Percentiles rank a stretch among this genome's conserved stretches.
Conservation (phyloP, 1,139 yeast species). For the Suhomyces bribrorum region DNA sequence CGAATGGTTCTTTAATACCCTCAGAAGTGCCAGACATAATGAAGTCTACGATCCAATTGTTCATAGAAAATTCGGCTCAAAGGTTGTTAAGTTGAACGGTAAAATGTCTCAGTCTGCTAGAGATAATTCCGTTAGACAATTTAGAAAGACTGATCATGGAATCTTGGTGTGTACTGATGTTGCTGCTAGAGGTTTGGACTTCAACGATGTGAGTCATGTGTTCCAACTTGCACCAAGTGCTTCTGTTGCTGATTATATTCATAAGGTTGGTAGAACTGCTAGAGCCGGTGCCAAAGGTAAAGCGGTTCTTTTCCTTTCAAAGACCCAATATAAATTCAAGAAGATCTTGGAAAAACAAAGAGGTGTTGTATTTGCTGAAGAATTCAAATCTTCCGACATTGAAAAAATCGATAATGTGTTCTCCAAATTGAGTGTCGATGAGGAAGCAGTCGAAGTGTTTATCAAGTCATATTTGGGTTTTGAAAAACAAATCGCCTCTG, state of each 20-base stretch:
- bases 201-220: conserved; percentile 97
- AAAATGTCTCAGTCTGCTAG: conserved; percentile 67
- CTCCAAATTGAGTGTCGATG: conserved; percentile 12
- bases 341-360: conserved; percentile 43
- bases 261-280: conserved; percentile 98
- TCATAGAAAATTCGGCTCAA: conserved; percentile 14
- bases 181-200: conserved; percentile 97
- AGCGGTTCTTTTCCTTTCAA: conserved; percentile 54
- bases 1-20: conserved; percentile 46
- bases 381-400: conserved; percentile 20
- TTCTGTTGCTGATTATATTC: conserved; percentile 76
- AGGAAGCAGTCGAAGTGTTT: conserved; percentile 17
- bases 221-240: conserved; percentile 92
- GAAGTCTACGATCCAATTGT: conserved; percentile 15
- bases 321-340: conserved; percentile 51
- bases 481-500: conserved; percentile 26
- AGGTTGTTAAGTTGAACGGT: conserved; percentile 59
- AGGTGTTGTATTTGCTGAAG: conserved; percentile 52
- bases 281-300: conserved; percentile 85
- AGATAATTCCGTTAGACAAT: conserved; percentile 55
- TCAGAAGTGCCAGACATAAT: conserved; percentile 18
- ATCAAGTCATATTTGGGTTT: conserved; percentile 15
- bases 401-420: conserved; percentile 14
- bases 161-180: conserved; percentile 93
- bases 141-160: conserved; percentile 60